Base-by-base conservation (phyloP, 106 monocot genomes). In the Apostasia shenzhenica region DNA sequence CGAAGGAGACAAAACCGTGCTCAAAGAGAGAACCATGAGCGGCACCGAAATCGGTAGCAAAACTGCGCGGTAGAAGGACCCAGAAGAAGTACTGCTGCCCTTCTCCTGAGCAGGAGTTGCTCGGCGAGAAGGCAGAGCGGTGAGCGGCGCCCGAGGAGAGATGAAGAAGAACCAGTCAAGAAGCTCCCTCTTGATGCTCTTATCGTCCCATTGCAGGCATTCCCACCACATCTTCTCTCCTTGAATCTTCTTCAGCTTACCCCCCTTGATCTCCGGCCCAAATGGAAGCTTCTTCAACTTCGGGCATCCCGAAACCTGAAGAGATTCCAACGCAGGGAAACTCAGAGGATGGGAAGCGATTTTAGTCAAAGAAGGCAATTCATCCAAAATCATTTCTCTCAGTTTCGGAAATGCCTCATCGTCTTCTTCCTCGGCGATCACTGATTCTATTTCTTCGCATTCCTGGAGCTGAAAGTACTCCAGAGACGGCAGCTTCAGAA, bases 51-150 rank as follows among this genome's bases (percentile, higher is more conserved):
- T 11, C 12, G 56, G 56, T 14, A 56, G 14, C 12, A 56, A 14
- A 11, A 56, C 56, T n/a, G 56, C 56, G 14, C 56, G 56, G 56
- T 56, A 56, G 56, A 56, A 56, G 56, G 14, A 56, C 56, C 56
- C 56, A 26, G 26, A 26, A 26, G 26, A 26, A 26, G 26, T 26
- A 26, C 26, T 26, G 26, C 26, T n/a, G n/a, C 14, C 14, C 13
- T 14, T 56, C 56, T 56, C 14, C 56, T 56, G n/a, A 56, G 14
- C 56, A 1, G 56, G 56, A 11, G 1, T 14, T 2, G 56, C 12
- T 1, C 56, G 14, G 12, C 8, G 56, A 56, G 56, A 56, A 56
- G 56, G 56, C 12, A 56, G 56, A 56, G 56, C 4, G 1, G 56
- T 56, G 2, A 56, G 14, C 14, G 56, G 56, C 56, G 56, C 56